phyloP scores from a whole-genome alignment of 495 filamentous ascomycete species.

The Tuber microsphaerosporum region DNA sequence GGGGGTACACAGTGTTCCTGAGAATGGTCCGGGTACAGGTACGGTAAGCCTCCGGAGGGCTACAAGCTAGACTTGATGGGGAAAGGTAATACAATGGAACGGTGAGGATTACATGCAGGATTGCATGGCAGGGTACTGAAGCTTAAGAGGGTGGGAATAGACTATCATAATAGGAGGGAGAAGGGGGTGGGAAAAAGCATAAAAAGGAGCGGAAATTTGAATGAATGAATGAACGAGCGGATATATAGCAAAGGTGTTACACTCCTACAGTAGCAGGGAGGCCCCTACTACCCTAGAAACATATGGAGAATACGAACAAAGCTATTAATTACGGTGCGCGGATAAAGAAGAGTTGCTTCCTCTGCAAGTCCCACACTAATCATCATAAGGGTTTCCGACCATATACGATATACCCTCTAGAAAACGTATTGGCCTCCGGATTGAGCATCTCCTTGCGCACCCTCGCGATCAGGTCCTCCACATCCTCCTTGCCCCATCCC shows the following conservation, averaged over 20 bases:
- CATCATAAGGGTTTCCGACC: slow-evolving; percentile 11
- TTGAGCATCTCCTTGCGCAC: slow-evolving; percentile 44
- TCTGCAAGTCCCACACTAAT: neutral
- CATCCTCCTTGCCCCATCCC: slow-evolving; percentile 46
- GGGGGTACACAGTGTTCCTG: neutral
- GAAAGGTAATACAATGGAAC: neutral
- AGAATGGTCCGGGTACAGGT: neutral
- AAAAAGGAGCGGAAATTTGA: neutral
- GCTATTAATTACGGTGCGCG: neutral
- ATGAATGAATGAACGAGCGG: neutral
- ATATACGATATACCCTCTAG: slow-evolving; percentile 5
- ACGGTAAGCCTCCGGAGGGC: neutral
- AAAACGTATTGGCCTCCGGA: slow-evolving; percentile 11
- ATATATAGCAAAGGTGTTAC: neutral
- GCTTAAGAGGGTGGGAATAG: neutral
- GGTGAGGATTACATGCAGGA: neutral
- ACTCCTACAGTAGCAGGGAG: neutral
- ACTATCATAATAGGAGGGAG: neutral
- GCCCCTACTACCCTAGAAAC: neutral
- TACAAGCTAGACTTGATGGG: neutral
- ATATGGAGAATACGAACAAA: neutral
- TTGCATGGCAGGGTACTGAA: neutral
- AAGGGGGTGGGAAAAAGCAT: neutral
- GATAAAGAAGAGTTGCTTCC: neutral
- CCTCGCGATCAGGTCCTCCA: slow-evolving; percentile 44